Conservation (phyloP, 2,329 filamentous ascomycete species). For the Epichloe scottii region DNA sequence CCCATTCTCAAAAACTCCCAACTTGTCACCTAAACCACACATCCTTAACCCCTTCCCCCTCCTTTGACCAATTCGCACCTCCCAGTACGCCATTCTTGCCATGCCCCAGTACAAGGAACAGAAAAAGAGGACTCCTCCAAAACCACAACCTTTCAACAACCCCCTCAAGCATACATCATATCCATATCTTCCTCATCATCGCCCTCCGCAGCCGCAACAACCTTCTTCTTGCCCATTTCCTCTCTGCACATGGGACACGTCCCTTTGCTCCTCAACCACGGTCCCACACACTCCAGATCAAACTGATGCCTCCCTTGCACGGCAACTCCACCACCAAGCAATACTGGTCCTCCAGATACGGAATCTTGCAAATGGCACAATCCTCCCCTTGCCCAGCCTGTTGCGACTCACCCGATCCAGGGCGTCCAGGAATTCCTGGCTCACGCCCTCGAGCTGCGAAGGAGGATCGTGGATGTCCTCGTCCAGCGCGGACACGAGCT, state of each 20-base stretch:
- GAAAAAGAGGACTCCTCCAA: not conserved
- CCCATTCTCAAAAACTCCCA: not conserved
- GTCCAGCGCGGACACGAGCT: conserved; percentile 35
- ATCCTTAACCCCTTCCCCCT: not conserved
- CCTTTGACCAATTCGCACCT: not conserved
- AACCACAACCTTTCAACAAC: not conserved
- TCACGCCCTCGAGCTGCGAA: conserved; percentile 37
- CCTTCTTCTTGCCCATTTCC: conserved; percentile 44
- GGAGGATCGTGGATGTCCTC: conserved; percentile 40
- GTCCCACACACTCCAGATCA: conserved; percentile 55
- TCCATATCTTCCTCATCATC: conserved; percentile 43
- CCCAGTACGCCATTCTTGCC: not conserved
- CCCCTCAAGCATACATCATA: conserved; percentile 26
- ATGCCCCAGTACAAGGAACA: not conserved
- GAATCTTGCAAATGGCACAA: conserved; percentile 52
- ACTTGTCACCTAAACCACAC: not conserved
- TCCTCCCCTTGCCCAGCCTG: conserved; percentile 33
- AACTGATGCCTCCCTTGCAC: conserved; percentile 46
- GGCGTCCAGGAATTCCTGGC: conserved; percentile 45
- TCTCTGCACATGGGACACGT: conserved; percentile 52
- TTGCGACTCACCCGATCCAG: conserved; percentile 46
- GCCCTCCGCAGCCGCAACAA: conserved; percentile 28
- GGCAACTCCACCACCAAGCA: conserved; percentile 52
- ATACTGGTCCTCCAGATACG: conserved; percentile 48
- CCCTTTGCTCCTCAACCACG: conserved; percentile 52